Base-by-base conservation (phyloP, 345 rosid species). In the Dipteronia sinensis region DNA sequence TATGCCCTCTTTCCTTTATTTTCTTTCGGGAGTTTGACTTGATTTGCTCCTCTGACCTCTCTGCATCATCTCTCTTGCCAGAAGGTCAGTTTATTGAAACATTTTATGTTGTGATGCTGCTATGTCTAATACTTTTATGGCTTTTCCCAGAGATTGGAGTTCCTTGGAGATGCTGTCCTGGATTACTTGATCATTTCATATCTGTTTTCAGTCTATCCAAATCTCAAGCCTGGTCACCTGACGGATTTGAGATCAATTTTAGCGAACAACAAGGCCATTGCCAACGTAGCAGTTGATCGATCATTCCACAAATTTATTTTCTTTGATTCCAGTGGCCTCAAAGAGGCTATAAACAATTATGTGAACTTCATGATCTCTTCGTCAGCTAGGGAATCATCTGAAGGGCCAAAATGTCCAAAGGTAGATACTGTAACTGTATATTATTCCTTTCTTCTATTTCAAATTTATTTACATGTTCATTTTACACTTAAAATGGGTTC, bases 111-210 rank as follows among this genome's bases (percentile, higher is more conserved):
- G n/a, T 55, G 75, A 67, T 79, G 71, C 74, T 69, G 42, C 51
- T 66, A 68, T 58, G 53, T 80, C 22, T 76, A 65, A 73, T 72
- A 31, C 65, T 77, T 79, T 23, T 47, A 69, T 69, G 53, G 49
- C 70, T 81, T 81, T 55, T 40, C 38, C 59, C 91, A 95, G 98
- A 89, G 98, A 86, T 81, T 95, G 85, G 98, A 95, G 90, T 95
- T 95, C 88, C 95, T 95, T 70, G 98, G 98, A 84, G 98, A 95
- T 80, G 98, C 98, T 77, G 90, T 92, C 79, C 84, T 93, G 90
- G 98, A 95, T 87, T 95, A 91, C 84, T 86, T 93, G 81, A 92
- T 95, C 77, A 90, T 95, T 16, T 95, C 98, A 65, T 93, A 89
- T 86, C 88, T 91, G 23, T 95, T 86, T 84, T 86, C 98, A 4